A percentile compares a stretch with the other conserved stretches of the same genome.
These are phyloP conservation scores for Eragrostis nindensis DNA, from an alignment of 176 grass and related monocot genomes.

Conservation along the genomic window DNA sequence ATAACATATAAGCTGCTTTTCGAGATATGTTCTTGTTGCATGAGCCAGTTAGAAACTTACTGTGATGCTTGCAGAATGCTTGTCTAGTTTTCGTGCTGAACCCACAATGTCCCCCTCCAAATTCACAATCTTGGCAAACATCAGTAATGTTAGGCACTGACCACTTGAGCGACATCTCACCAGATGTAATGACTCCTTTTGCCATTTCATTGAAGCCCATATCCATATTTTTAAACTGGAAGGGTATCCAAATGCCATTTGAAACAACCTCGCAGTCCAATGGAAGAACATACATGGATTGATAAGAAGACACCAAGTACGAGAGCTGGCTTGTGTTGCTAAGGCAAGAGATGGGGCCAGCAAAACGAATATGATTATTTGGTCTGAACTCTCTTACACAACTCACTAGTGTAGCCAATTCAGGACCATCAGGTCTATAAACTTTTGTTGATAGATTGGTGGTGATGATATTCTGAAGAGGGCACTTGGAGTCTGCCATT, in stretches of 20 bases:
- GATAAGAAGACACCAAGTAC: not conserved
- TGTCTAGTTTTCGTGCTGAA: slow-evolving; percentile 18
- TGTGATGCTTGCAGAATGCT: slow-evolving; percentile 42
- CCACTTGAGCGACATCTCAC: slow-evolving; percentile 36
- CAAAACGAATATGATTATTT: not conserved
- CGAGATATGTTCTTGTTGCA: not conserved
- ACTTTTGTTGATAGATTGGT: slow-evolving; percentile 31
- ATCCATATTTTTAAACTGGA: not conserved
- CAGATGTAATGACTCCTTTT: slow-evolving; percentile 16
- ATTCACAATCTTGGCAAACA: slow-evolving; percentile 31
- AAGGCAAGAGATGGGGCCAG: slow-evolving; percentile 37
- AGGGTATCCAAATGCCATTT: slow-evolving; percentile 7
- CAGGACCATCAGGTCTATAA: not conserved
- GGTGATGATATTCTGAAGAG: slow-evolving; percentile 40
- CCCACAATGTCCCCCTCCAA: slow-evolving; percentile 35
- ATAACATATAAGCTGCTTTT: not conserved
- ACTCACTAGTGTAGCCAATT: slow-evolving; percentile 20
- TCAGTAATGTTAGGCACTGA: not conserved
- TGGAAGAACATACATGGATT: slow-evolving; percentile 34
- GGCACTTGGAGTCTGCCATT: slow-evolving; percentile 29
- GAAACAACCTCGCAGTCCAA: slow-evolving; percentile 32
- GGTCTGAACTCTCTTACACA: slow-evolving; percentile 21
- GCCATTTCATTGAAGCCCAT: not conserved
- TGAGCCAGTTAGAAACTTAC: slow-evolving; percentile 11
- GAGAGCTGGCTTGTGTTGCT: slow-evolving; percentile 29